Percentiles rank a stretch among this genome's conserved stretches.
Conservation (phyloP, 1,284 basidiomycete species). For the Rhodofomes roseus region DNA sequence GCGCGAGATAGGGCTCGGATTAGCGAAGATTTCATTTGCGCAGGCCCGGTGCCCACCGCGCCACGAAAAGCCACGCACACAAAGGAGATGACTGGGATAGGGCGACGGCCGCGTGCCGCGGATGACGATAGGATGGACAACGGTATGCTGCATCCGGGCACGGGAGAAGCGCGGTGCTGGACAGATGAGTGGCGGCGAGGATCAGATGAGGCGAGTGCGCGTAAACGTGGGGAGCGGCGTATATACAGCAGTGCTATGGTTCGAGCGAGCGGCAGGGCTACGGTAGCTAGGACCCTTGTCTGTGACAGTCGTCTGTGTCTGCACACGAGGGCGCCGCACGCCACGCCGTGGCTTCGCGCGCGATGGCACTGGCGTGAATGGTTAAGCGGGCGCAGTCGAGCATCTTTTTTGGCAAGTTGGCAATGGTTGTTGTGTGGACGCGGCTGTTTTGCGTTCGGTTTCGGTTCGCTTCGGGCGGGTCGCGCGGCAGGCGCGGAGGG, state of each 20-base stretch:
- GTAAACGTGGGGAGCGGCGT: background rate
- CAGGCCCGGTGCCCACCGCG: conserved; percentile 1
- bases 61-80: background rate
- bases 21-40: conserved; percentile 3
- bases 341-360: background rate
- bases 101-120: conserved; percentile 1
- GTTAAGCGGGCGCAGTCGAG: background rate
- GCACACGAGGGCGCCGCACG: background rate
- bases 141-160: background rate
- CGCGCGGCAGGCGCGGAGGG: background rate
- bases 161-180: conserved; percentile 1
- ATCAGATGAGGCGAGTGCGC: conserved; percentile 1
- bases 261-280: background rate
- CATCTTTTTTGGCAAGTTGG: background rate
- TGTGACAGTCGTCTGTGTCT: too few species aligned
- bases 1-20: conserved; percentile 1
- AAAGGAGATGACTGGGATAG: conserved; percentile 1
- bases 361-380: background rate
- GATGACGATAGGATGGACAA: conserved; percentile 3
- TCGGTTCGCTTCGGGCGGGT: background rate
- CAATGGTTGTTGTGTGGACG: background rate
- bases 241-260: background rate
- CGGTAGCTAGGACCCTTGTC: background rate
- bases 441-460: background rate
- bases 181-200: background rate